A percentile compares a stretch with the other conserved stretches of the same genome.
Evolutionary conservation across 306 rosid genomes (phyloP).

Genomic region (Canavalia ensiformis): DNA sequence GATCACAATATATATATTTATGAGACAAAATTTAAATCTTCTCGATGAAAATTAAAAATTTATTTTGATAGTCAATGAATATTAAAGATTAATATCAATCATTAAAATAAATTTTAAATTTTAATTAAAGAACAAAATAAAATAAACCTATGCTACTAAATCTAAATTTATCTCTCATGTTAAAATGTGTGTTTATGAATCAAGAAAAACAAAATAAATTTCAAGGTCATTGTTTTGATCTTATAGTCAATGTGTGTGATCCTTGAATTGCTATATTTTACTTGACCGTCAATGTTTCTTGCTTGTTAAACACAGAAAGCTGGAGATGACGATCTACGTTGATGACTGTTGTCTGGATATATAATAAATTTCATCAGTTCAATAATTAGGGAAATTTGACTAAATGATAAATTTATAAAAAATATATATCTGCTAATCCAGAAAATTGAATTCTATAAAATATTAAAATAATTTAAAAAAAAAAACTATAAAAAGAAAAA

Average conservation of each 20-base stretch:
- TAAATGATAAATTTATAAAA: not conserved
- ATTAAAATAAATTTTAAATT: too few species aligned
- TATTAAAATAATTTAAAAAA: too few species aligned
- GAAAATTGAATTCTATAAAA: not conserved
- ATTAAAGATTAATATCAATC: too few species aligned
- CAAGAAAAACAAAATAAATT: not conserved
- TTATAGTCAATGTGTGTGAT: slow-evolving; percentile 1
- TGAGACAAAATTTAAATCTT: too few species aligned
- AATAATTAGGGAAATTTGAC: not conserved
- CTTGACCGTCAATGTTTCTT: slow-evolving; percentile 5
- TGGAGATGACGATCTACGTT: not conserved
- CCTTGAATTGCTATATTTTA: not conserved
- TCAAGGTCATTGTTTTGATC: not conserved
- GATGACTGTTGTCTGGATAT: not conserved
- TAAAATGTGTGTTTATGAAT: not conserved
- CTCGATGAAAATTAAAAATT: too few species aligned
- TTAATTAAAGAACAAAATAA: too few species aligned
- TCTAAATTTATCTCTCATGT: too few species aligned
- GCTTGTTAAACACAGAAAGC: slow-evolving; percentile 11
- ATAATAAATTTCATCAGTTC: not conserved
- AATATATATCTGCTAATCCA: not conserved
- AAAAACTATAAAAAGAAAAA: too few species aligned
- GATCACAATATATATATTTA: too few species aligned
- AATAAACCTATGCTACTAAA: too few species aligned
- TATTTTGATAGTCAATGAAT: too few species aligned